Evolutionary conservation across 176 grass and related monocot species (phyloP).

Genomic region (Rhynchospora breviuscula): DNA sequence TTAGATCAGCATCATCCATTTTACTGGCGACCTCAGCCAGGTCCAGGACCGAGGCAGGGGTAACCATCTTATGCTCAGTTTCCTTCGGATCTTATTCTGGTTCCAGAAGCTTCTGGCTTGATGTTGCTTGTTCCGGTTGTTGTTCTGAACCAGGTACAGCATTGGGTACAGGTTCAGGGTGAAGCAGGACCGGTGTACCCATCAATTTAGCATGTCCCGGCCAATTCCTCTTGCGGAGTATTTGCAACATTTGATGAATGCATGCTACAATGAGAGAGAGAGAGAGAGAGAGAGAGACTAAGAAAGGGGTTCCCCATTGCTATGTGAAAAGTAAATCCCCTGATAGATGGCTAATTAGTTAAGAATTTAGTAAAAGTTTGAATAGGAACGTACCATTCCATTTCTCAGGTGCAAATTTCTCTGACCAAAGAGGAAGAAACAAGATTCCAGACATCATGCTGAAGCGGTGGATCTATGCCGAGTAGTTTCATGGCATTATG

Average conservation of each 20-base stretch:
- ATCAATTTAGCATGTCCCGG: not conserved
- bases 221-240: slow-evolving; percentile 28
- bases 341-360: slow-evolving; percentile 7
- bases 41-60: slow-evolving; percentile 11
- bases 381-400: slow-evolving; percentile 54
- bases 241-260: slow-evolving; percentile 56
- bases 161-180: not conserved
- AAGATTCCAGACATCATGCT: slow-evolving; percentile 79
- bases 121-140: not conserved
- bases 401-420: slow-evolving; percentile 63
- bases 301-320: not conserved
- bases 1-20: not conserved
- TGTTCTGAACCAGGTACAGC: not conserved
- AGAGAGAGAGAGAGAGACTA: not conserved
- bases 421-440: slow-evolving; percentile 71
- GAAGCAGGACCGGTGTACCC: not conserved
- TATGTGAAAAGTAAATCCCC: not conserved
- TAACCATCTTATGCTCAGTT: not conserved
- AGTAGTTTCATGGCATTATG: slow-evolving; percentile 62
- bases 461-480: slow-evolving; percentile 46
- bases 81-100: not conserved
- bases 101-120: not conserved
- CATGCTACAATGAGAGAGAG: slow-evolving; percentile 29
- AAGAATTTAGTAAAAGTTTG: not conserved
- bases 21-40: not conserved